A percentile compares a stretch with the other conserved stretches of the same genome.
Conservation (phyloP, 2,329 filamentous ascomycete genomes). For the Escovopsis weberi region DNA sequence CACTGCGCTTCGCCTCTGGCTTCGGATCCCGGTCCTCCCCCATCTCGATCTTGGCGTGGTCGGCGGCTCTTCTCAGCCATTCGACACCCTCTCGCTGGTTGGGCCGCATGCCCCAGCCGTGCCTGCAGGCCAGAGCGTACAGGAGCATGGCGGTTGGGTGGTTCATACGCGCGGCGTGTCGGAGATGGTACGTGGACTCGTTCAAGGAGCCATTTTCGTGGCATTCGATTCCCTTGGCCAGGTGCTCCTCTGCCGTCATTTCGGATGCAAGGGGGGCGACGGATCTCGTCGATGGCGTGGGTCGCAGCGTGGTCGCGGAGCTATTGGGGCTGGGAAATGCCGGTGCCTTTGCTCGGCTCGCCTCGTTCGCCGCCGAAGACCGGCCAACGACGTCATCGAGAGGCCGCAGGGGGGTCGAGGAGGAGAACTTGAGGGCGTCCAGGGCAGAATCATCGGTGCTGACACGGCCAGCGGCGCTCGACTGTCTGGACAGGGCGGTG, state of each 20-base stretch:
- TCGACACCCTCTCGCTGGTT: conserved; percentile 81
- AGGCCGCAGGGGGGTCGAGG: conserved; percentile 28
- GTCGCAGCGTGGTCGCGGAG: conserved; percentile 36
- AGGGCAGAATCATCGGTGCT: conserved; percentile 29
- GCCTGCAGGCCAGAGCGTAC: conserved; percentile 85
- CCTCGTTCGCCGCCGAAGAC: conserved; percentile 24
- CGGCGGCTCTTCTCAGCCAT: conserved; percentile 85
- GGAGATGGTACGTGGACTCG: conserved; percentile 91
- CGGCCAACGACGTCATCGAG: conserved; percentile 34
- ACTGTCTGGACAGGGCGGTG: conserved; percentile 27
- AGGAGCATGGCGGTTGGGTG: conserved; percentile 90
- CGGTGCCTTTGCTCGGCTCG: conserved; percentile 27
- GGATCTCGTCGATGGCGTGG: conserved; percentile 25
- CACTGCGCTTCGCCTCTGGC: conserved; percentile 48
- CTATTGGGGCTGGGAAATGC: conserved; percentile 37
- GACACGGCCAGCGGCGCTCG: conserved; percentile 35
- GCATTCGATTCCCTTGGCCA: conserved; percentile 76
- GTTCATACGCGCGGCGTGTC: conserved; percentile 72
- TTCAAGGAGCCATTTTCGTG: conserved; percentile 79
- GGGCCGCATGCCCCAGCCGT: conserved; percentile 94
- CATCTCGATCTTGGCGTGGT: conserved; percentile 68
- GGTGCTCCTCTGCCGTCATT: conserved; percentile 73
- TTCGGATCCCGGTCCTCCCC: conserved; percentile 61
- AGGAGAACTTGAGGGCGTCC: conserved; percentile 25
- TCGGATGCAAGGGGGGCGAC: conserved; percentile 46